A percentile compares a stretch with the other conserved stretches of the same genome.
These are phyloP conservation scores for Knoxdaviesia proteae DNA, from an alignment of 2,329 filamentous ascomycete genomes.

Conservation along the genomic window DNA sequence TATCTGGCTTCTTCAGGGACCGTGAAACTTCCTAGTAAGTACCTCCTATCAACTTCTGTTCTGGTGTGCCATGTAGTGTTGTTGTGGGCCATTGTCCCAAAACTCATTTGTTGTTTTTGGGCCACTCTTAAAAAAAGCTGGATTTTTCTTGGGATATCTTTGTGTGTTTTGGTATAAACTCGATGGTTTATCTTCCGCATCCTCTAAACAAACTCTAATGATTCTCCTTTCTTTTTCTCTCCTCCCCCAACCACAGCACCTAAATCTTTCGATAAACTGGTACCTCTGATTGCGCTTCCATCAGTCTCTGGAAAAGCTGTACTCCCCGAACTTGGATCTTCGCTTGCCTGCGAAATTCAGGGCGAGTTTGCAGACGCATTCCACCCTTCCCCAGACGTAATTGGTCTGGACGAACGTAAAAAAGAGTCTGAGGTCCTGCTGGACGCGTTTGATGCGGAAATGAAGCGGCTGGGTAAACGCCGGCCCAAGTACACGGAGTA, in stretches of 20 bases:
- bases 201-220: background rate
- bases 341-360: constrained; percentile 22
- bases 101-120: too few species aligned
- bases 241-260: constrained; percentile 9
- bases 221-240: background rate
- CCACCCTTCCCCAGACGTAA: constrained; percentile 16
- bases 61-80: background rate
- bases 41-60: background rate
- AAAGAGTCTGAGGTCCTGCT: constrained; percentile 18
- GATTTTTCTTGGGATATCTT: too few species aligned
- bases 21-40: constrained; percentile 17
- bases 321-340: constrained; percentile 17
- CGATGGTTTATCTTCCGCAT: too few species aligned
- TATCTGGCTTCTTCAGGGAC: constrained; percentile 16
- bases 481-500: constrained; percentile 26
- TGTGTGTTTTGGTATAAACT: too few species aligned
- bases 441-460: constrained; percentile 19
- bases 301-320: constrained; percentile 17
- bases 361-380: constrained; percentile 20
- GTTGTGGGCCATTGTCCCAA: background rate
- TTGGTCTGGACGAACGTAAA: constrained; percentile 19
- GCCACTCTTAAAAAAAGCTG: too few species aligned
- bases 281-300: constrained; percentile 20
- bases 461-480: constrained; percentile 19
- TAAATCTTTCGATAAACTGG: constrained; percentile 23